Conservation (phyloP, 225 moss, liverwort and hornwort species). For the Climacium dendroides region DNA sequence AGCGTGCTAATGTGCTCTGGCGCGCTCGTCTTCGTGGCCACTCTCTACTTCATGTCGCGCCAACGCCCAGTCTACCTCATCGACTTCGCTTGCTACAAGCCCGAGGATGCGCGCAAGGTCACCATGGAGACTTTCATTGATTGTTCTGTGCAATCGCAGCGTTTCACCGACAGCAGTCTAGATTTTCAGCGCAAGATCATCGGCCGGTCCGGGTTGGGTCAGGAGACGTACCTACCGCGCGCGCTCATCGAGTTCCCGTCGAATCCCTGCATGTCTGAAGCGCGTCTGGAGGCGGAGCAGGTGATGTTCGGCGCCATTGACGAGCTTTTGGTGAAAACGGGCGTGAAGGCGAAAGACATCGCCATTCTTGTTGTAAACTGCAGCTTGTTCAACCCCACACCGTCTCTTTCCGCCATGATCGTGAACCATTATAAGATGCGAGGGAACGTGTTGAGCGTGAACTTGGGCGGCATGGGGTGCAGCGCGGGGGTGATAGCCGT, state of each 20-base stretch:
- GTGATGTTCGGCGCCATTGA: constrained; percentile 38
- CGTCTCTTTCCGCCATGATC: constrained; percentile 28
- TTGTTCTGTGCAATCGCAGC: background rate
- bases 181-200: constrained; percentile 26
- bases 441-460: constrained; percentile 24
- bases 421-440: constrained; percentile 48
- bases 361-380: constrained; percentile 27
- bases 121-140: constrained; percentile 15
- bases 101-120: background rate
- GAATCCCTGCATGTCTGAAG: constrained; percentile 5
- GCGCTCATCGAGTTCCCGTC: background rate
- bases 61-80: constrained; percentile 27
- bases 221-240: constrained; percentile 22
- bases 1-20: constrained; percentile 16
- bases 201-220: constrained; percentile 14
- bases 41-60: constrained; percentile 17
- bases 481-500: constrained; percentile 22
- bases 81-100: constrained; percentile 35
- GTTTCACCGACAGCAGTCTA: background rate
- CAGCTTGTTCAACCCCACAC: constrained; percentile 37
- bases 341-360: constrained; percentile 26
- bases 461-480: constrained; percentile 34
- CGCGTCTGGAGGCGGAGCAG: constrained; percentile 15
- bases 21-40: constrained; percentile 20
- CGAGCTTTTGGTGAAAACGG: constrained; percentile 20